Evolutionary conservation across 306 rosid species (phyloP), one percentile per base, ranked within the genome.

Genomic region (Carpinus fangiana): DNA sequence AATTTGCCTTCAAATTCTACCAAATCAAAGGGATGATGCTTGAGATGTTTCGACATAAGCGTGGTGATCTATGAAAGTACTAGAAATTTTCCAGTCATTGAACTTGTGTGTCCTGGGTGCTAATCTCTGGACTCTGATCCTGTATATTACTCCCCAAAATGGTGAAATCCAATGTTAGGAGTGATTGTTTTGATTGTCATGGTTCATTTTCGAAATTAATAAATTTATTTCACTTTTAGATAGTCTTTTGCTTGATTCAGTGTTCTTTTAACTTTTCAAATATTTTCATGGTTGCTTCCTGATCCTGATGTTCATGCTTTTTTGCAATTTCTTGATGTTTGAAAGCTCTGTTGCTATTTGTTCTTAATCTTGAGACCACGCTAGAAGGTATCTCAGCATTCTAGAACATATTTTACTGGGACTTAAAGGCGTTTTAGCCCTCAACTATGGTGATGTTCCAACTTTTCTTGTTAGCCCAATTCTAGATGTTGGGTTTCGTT

Each of bases 321-420:
- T 13, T 61, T 61, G 9, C 41, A 13, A 31, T 26, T 61, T 61
- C n/a, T 21, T 59, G 65, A 23, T 21, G 31, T 12, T 61, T 31
- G 43, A 61, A 14, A 61, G 68, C 43, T 45, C 43, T 26, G n/a
- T 61, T 61, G 45, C 68, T 61, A 61, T 61, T 59, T n/a, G 68
- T 6, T 61, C 43, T 61, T 31, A 61, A 61, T 13, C 68, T 26
- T 28, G 43, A 12, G 43, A 26, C n/a, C 36, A 61, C 2, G 12
- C 0, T 14, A 61, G 7, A 61, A 26, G 68, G 68, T 61, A 34
- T 61, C 65, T 61, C 68, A 5, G 45, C 41, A 3, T 61, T 12
- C 17, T 61, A 28, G 43, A 61, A 26, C 45, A 12, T 8, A 31
- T 14, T 59, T 14, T 61, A 28, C 17, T 61, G 43, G 43, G 28